Evolutionary conservation across 768 basidiomycete genomes (phyloP).

Genomic region (Kwoniella mangroviensis): DNA sequence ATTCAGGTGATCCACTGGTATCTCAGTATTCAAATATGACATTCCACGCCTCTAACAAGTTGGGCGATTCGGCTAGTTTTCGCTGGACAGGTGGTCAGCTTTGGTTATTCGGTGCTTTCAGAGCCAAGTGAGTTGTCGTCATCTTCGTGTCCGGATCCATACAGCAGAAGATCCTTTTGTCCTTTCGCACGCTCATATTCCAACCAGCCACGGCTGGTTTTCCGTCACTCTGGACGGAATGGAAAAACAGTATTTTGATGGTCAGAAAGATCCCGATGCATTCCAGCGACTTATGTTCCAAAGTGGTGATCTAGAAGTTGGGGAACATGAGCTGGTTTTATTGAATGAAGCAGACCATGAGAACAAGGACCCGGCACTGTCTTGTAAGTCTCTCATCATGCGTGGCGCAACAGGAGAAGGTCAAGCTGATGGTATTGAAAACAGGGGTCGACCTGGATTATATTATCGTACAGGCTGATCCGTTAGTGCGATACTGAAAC

Average conservation of each 20-base stretch:
- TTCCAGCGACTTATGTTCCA: constrained; percentile 3
- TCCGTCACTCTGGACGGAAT: not conserved
- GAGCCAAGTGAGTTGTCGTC: constrained; percentile 2
- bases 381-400: not conserved
- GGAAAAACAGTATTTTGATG: constrained; percentile 3
- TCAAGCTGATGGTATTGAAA: no score
- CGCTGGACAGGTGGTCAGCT: not conserved
- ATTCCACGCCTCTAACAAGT: not conserved
- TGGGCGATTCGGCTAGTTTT: constrained; percentile 5
- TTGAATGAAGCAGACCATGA: constrained; percentile 2
- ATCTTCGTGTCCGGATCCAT: not conserved
- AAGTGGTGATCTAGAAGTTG: not conserved
- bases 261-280: not conserved
- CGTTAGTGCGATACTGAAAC: not conserved
- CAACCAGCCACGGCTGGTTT: not conserved
- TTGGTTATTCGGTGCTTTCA: constrained; percentile 9
- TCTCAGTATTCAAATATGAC: not conserved
- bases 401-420: not conserved
- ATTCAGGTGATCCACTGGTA: constrained; percentile 14
- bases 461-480: constrained; percentile 8
- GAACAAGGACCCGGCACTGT: not conserved
- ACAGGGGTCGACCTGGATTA: constrained; percentile 11
- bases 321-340: not conserved
- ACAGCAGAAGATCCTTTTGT: not conserved
- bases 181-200: not conserved